phyloP scores from a whole-genome alignment of 2,329 filamentous ascomycete species.

The Penicillium palitans region DNA sequence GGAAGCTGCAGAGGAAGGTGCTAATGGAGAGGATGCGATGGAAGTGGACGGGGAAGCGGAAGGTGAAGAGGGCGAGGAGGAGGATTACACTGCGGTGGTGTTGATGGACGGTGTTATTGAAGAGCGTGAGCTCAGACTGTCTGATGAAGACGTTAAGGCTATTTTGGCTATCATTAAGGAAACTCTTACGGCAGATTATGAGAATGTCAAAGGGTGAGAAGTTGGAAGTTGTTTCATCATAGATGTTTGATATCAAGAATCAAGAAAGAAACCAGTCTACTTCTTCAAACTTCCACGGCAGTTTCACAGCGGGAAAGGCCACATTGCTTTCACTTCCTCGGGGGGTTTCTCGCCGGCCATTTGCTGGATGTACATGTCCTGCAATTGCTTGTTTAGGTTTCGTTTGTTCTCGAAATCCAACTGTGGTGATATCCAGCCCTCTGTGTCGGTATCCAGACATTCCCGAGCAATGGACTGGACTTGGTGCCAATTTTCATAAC shows the following conservation, averaged over 20 bases:
- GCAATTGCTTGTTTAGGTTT: neutral
- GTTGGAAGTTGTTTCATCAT: neutral
- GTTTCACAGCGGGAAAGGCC: neutral
- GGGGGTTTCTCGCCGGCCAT: neutral
- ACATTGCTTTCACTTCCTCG: neutral
- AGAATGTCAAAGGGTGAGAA: constrained; percentile 8
- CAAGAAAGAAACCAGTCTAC: neutral
- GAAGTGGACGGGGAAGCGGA: constrained; percentile 22
- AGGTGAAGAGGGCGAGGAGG: constrained; percentile 28
- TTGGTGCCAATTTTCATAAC: neutral
- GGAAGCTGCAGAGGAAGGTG: constrained; percentile 11
- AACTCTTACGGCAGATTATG: constrained; percentile 29
- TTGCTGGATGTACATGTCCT: neutral
- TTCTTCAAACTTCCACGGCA: neutral
- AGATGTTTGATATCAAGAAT: neutral
- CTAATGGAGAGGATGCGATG: constrained; percentile 24
- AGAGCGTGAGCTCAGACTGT: constrained; percentile 44
- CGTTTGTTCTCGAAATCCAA: neutral
- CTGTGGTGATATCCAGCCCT: neutral
- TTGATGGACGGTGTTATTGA: constrained; percentile 46
- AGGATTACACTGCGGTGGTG: constrained; percentile 37
- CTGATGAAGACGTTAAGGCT: constrained; percentile 38
- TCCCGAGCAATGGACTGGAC: neutral
- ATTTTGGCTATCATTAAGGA: constrained; percentile 41
- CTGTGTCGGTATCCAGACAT: neutral